Evolutionary conservation across 1,139 yeast genomes (phyloP).

Genomic region (Lodderomyces margitis): DNA sequence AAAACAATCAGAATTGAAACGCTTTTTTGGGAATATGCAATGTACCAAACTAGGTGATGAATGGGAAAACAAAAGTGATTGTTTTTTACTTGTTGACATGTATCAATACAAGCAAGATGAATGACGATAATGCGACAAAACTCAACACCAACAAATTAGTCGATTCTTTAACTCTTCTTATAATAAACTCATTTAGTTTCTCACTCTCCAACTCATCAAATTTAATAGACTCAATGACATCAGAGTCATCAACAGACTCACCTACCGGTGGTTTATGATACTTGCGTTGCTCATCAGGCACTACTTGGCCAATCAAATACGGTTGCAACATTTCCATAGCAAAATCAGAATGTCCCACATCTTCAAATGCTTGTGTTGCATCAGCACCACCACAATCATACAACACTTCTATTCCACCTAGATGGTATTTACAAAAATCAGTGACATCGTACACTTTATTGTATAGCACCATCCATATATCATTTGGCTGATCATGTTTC

Average conservation of each 20-base stretch:
- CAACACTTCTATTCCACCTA: slow-evolving; percentile 70
- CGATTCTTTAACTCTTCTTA: slow-evolving; percentile 11
- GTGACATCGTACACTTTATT: slow-evolving; percentile 63
- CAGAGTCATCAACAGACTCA: not conserved
- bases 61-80: too few relatives aligned
- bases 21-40: not conserved
- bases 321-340: slow-evolving; percentile 43
- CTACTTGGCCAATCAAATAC: slow-evolving; percentile 31
- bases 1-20: too few relatives aligned
- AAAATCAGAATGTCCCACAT: slow-evolving; percentile 48
- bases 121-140: slow-evolving; percentile 25
- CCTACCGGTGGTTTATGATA: slow-evolving; percentile 2
- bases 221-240: not conserved
- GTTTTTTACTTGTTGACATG: slow-evolving; percentile 18
- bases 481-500: slow-evolving; percentile 44
- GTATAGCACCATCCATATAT: slow-evolving; percentile 67
- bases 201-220: slow-evolving; percentile 1
- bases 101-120: slow-evolving; percentile 25
- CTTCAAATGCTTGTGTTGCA: slow-evolving; percentile 60
- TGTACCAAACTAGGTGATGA: too few relatives aligned
- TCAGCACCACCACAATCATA: slow-evolving; percentile 73
- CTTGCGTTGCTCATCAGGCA: not conserved
- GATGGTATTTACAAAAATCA: slow-evolving; percentile 49
- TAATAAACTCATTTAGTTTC: not conserved
- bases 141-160: slow-evolving; percentile 21